phyloP scores from a whole-genome alignment of 768 basidiomycete genomes.

The Boletus rubescentipes region DNA sequence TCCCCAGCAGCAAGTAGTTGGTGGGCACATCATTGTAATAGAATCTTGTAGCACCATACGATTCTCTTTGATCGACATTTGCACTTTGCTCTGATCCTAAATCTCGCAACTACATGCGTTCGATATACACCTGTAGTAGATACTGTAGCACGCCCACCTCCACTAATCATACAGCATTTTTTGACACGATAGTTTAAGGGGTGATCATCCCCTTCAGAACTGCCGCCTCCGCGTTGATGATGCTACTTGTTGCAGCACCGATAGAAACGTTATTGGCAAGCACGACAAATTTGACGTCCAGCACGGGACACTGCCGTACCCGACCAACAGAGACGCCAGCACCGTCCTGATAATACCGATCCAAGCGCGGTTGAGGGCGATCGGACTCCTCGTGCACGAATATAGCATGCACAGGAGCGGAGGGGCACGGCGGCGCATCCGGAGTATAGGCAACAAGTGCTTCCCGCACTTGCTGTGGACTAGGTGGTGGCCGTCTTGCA shows the following conservation, averaged over 20 bases:
- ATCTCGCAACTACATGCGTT: slow-evolving; percentile 3
- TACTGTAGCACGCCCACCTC: slow-evolving; percentile 6
- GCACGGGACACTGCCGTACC: slow-evolving; percentile 84
- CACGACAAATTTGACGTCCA: slow-evolving; percentile 96
- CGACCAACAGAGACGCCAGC: slow-evolving; percentile 90
- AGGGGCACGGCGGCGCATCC: slow-evolving; percentile 79
- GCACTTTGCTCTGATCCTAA: slow-evolving; percentile 7
- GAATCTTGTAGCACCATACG: slow-evolving; percentile 10
- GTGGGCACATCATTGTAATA: slow-evolving; percentile 2
- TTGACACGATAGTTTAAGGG: neutral
- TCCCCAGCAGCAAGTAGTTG: neutral
- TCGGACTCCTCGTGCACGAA: slow-evolving; percentile 92
- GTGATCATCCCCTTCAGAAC: slow-evolving; percentile 66
- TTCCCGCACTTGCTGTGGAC: slow-evolving; percentile 82
- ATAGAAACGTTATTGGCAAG: slow-evolving; percentile 92
- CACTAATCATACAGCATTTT: slow-evolving; percentile 8
- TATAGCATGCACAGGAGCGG: slow-evolving; percentile 80
- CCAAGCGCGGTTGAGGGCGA: slow-evolving; percentile 90
- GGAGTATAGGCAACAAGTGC: slow-evolving; percentile 73
- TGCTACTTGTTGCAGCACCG: slow-evolving; percentile 94
- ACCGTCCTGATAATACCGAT: slow-evolving; percentile 86
- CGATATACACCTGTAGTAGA: slow-evolving; percentile 13
- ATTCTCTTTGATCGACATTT: slow-evolving; percentile 8
- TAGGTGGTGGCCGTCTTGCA: slow-evolving; percentile 73
- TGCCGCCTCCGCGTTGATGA: slow-evolving; percentile 98